Conservation (phyloP, 106 monocot species). For the Iris macrosiphon region DNA sequence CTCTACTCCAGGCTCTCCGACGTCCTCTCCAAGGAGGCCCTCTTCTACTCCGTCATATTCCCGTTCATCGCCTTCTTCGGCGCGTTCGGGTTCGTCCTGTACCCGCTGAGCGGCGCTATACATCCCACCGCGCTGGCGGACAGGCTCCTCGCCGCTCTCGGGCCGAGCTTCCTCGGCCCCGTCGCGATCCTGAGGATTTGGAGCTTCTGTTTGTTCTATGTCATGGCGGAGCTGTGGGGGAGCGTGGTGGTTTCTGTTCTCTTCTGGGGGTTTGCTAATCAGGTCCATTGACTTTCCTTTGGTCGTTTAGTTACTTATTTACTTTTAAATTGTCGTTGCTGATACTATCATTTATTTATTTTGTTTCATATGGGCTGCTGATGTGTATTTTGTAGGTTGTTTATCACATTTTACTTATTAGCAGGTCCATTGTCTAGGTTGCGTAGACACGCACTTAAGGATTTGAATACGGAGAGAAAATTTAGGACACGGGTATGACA, state of each 20-base stretch:
- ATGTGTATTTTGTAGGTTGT: too few species aligned
- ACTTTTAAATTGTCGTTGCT: not conserved
- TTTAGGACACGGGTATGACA: too few species aligned
- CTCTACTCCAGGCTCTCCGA: conserved; percentile 91
- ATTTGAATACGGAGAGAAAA: too few species aligned
- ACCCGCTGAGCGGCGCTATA: conserved; percentile 64
- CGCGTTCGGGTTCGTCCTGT: conserved; percentile 73
- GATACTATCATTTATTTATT: not conserved
- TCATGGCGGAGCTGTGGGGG: conserved; percentile 98
- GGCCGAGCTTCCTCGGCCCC: conserved; percentile 81
- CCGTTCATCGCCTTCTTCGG: conserved; percentile 93
- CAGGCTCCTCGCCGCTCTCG: conserved; percentile 56
- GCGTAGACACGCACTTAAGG: too few species aligned
- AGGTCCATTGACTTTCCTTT: conserved; percentile 24
- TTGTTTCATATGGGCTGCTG: too few species aligned
- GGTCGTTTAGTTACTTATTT: not conserved
- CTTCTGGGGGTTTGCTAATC: conserved; percentile 99
- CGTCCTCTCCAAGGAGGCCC: conserved; percentile 86
- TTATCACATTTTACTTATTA: too few species aligned
- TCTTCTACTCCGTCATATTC: conserved; percentile 80
- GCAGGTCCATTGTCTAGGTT: too few species aligned
- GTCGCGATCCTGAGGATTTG: conserved; percentile 91
- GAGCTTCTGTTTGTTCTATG: conserved; percentile 97
- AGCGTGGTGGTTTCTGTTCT: conserved; percentile 97
- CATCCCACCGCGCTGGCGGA: conserved; percentile 87